phyloP scores from a whole-genome alignment of 2,329 filamentous ascomycete species.

The Talaromyces sp. region DNA sequence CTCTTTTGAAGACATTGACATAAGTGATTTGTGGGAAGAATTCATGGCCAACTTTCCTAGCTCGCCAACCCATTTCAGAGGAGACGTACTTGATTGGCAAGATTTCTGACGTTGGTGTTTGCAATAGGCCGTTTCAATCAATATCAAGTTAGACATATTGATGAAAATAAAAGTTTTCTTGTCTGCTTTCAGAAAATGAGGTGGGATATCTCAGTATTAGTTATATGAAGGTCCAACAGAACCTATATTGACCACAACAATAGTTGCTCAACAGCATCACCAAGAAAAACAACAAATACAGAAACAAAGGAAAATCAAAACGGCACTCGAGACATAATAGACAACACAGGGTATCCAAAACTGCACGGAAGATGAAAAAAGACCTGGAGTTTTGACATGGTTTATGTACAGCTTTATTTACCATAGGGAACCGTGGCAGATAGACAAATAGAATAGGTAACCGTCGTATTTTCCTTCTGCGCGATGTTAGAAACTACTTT shows the following conservation, averaged over 20 bases:
- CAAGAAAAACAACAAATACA: not conserved
- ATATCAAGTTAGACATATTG: no score
- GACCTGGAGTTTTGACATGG: not conserved
- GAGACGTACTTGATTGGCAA: no score
- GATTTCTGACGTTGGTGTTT: no score
- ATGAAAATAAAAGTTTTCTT: no score
- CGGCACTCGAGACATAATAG: not conserved
- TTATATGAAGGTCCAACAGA: no score
- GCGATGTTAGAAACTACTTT: not conserved
- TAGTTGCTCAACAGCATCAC: no score
- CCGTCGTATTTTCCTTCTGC: not conserved
- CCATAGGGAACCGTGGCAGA: not conserved
- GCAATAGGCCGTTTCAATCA: no score
- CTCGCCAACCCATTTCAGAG: not conserved
- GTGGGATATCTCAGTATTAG: no score
- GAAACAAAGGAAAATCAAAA: not conserved
- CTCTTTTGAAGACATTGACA: not conserved
- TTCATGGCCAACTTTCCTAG: not conserved
- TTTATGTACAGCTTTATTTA: slow-evolving; percentile 3
- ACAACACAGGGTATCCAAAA: slow-evolving; percentile 4
- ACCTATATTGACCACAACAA: no score
- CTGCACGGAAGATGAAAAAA: not conserved
- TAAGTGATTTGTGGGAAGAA: not conserved
- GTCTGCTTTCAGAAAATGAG: no score
- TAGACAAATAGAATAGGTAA: not conserved